Evolutionary conservation across 1,284 basidiomycete species (phyloP), one percentile per base, ranked within the genome.

Genomic region (Blastosporella zonata): DNA sequence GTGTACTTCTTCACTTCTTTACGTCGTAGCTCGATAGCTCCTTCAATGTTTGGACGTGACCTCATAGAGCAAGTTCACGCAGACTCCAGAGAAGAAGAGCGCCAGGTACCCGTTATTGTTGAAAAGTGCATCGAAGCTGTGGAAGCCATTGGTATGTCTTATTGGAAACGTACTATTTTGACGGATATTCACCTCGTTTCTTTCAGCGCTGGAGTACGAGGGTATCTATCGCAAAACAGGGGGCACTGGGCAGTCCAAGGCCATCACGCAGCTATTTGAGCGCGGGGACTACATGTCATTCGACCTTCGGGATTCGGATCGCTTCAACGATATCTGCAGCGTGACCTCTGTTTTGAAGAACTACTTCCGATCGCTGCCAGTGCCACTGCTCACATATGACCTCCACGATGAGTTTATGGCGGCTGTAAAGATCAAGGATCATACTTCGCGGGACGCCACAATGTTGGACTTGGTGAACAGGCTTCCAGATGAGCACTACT

Each of bases 181-280:
- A 20, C 10, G 25, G 10, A 28, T n/a, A 34, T 27, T 45, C 38
- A 33, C 28, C 42, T 49, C 12, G 10, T 37, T 36, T 35, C 23
- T 12, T 45, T 25, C 39, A 88, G 89, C 87, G n/a, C 74, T 96
- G 67, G 89, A 93, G 55, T 93, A 92, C 61, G 93, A 96, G 66
- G 93, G 96, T 10, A 93, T 99, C 57, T 98, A 98, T 69, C 92
- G 97, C 54, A 98, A 98, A 73, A 93, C 90, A 0, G 97, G 97
- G 18, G 97, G 97, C 5, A 86, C 90, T 27, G 83, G 90, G 7
- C 93, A 96, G 62, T 90, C 92, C 40, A 96, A 96, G 68, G 79
- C 81, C 50, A 97, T 99, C 67, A 94, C 92, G 0, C 90, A 95
- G 57, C 77, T 97, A 28, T 99, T 99, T 61, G 97, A 99, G 62